Conservation (phyloP, 192 early-diverging fungal species). For the Spinellus fusiger region DNA sequence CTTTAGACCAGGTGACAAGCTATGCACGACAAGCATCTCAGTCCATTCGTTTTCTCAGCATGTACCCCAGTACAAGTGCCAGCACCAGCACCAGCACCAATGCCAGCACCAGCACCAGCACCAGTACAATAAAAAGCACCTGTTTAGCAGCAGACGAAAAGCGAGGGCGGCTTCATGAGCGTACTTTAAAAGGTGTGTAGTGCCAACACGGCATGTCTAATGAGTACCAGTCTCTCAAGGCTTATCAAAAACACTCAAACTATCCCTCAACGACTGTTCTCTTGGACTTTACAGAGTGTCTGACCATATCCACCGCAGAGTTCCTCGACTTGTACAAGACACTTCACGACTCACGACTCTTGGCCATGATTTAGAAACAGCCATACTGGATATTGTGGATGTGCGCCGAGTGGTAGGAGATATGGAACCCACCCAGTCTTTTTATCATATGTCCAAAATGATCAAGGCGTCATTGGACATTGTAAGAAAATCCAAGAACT, state of each 20-base stretch:
- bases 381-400: conserved; percentile 22
- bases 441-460: conserved; percentile 17
- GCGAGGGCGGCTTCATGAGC: not conserved
- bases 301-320: conserved; percentile 27
- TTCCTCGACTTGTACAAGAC: conserved; percentile 12
- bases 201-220: not conserved
- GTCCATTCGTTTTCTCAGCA: conserved; percentile 11
- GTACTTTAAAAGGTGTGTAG: not conserved
- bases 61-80: too few relatives aligned
- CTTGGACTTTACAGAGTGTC: conserved; percentile 17
- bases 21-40: conserved; percentile 23
- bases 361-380: conserved; percentile 3
- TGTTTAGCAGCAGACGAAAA: conserved; percentile 3
- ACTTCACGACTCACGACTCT: not conserved
- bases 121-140: not conserved
- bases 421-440: conserved; percentile 11
- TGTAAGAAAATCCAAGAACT: too few relatives aligned
- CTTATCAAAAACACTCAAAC: not conserved
- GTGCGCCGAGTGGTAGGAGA: conserved; percentile 10
- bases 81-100: not conserved
- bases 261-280: conserved; percentile 19
- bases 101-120: not conserved
- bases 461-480: conserved; percentile 11
- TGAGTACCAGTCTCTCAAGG: too few relatives aligned
- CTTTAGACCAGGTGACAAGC: conserved; percentile 22